phyloP scores from a whole-genome alignment of 768 basidiomycete genomes.

The Suillus luteus region DNA sequence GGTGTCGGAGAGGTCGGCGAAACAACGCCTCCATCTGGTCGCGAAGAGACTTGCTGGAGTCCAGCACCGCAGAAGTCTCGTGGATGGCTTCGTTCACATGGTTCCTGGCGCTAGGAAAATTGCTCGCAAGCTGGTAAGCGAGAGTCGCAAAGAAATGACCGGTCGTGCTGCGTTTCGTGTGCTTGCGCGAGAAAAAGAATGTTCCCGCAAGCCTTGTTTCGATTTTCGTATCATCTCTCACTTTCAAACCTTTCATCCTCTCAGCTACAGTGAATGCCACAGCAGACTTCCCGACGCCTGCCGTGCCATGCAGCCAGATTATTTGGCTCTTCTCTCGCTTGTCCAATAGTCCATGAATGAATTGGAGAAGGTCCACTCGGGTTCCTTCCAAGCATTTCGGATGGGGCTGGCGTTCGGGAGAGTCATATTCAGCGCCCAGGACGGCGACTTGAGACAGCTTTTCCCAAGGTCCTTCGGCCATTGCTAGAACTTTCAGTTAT shows the following conservation, averaged over 20 bases:
- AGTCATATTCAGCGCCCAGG: background rate
- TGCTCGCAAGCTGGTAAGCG: background rate
- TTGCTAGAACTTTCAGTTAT: background rate
- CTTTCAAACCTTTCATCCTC: background rate
- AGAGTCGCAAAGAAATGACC: background rate
- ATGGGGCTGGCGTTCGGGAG: background rate
- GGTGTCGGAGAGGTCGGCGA: background rate
- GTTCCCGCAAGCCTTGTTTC: background rate
- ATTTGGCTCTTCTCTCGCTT: background rate
- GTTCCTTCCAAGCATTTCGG: background rate
- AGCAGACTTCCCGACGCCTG: background rate
- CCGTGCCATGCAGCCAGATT: conserved; percentile 2
- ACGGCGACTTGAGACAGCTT: background rate
- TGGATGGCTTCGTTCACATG: background rate
- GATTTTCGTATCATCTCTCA: background rate
- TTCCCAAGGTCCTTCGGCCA: background rate
- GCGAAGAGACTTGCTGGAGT: background rate
- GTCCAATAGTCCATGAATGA: background rate
- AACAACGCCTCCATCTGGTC: background rate
- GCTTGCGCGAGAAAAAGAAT: conserved; percentile 3
- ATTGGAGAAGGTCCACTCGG: background rate
- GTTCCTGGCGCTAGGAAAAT: background rate
- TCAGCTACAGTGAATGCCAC: conserved; percentile 1
- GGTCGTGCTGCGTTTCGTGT: background rate
- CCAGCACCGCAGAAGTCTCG: background rate